These are phyloP conservation scores for Pulveroboletus sp. DNA, from an alignment of 768 basidiomycete species.

Conservation along the genomic window DNA sequence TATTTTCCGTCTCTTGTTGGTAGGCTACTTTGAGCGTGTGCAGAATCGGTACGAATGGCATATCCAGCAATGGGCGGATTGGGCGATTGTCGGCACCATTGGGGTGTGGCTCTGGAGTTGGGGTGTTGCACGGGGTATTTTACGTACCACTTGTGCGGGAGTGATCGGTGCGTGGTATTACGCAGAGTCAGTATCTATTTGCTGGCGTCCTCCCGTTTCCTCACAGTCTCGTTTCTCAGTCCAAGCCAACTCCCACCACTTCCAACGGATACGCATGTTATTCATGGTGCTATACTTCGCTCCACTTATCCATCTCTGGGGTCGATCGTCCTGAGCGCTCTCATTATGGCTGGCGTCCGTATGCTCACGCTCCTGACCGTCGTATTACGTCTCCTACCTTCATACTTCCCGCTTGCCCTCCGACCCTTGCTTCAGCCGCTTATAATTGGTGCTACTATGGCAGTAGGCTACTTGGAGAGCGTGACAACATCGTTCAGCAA, in stretches of 20 bases:
- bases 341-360: conserved; percentile 71
- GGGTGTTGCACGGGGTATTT: conserved; percentile 72
- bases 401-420: conserved; percentile 42
- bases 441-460: conserved; percentile 32
- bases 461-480: conserved; percentile 41
- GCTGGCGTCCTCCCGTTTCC: neutral
- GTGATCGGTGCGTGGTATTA: conserved; percentile 95
- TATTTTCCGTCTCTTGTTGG: conserved; percentile 69
- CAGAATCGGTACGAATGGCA: conserved; percentile 47
- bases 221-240: conserved; percentile 16
- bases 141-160: conserved; percentile 71
- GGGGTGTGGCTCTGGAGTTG: conserved; percentile 69
- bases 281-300: conserved; percentile 73
- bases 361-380: conserved; percentile 47
- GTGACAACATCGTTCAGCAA: conserved; percentile 51
- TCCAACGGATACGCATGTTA: conserved; percentile 60
- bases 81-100: conserved; percentile 55
- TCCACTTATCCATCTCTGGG: conserved; percentile 81
- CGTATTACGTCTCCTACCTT: conserved; percentile 51
- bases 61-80: conserved; percentile 64
- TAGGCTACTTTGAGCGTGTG: conserved; percentile 51
- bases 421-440: conserved; percentile 41
- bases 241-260: conserved; percentile 32
- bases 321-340: conserved; percentile 67
- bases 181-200: conserved; percentile 41